Conservation (phyloP, 2,329 filamentous ascomycete genomes). For the Penicillium italicum region DNA sequence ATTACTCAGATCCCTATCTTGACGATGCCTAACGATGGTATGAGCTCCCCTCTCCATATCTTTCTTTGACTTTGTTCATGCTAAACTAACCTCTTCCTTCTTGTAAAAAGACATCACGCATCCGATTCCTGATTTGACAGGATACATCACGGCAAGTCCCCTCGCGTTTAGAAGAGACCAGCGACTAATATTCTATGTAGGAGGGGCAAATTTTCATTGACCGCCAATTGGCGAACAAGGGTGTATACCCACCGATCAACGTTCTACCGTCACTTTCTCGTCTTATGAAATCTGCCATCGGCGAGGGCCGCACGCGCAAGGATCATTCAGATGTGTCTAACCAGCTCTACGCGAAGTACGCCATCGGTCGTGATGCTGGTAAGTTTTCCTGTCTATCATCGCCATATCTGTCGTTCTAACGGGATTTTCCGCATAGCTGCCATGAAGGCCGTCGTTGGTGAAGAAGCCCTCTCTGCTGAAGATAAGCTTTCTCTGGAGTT, state of each 20-base stretch:
- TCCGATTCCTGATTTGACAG: slow-evolving; percentile 96
- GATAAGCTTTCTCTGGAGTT: slow-evolving; percentile 98
- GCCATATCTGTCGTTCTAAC: too few species aligned
- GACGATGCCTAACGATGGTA: slow-evolving; percentile 96
- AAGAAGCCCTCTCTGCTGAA: slow-evolving; percentile 91
- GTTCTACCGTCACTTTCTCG: slow-evolving; percentile 95
- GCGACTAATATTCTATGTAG: too few species aligned
- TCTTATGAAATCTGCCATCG: slow-evolving; percentile 99
- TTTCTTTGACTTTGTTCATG: too few species aligned
- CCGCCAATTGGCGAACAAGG: slow-evolving; percentile 89
- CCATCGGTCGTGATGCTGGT: slow-evolving; percentile 90
- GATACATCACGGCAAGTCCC: slow-evolving; percentile 84
- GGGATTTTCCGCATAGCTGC: slow-evolving; percentile 48
- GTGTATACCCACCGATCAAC: slow-evolving; percentile 98
- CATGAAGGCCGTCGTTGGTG: slow-evolving; percentile 99
- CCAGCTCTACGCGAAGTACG: slow-evolving; percentile 99
- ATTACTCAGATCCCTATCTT: slow-evolving; percentile 99
- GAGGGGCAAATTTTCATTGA: slow-evolving; percentile 99
- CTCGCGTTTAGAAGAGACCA: too few species aligned
- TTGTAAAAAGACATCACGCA: slow-evolving; percentile 73
- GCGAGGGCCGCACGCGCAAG: slow-evolving; percentile 91
- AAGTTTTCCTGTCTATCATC: slow-evolving; percentile 1
- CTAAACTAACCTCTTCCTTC: too few species aligned
- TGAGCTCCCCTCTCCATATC: too few species aligned
- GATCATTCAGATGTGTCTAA: slow-evolving; percentile 99